phyloP scores from a whole-genome alignment of 2,329 filamentous ascomycete species.

The Penicillium sp. region DNA sequence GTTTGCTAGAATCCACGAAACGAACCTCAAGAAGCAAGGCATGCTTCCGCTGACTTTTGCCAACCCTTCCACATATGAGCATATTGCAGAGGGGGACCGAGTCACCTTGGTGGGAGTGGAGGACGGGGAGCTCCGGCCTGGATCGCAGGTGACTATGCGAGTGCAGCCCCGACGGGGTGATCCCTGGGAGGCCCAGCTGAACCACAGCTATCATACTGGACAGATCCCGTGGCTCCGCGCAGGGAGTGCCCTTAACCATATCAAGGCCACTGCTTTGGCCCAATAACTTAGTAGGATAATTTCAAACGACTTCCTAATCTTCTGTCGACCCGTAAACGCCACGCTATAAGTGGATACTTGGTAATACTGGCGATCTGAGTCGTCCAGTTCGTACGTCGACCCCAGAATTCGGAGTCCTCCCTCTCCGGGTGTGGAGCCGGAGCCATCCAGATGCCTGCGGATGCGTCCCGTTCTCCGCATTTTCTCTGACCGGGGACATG shows the following conservation, averaged over 20 bases:
- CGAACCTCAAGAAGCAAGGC: constrained; percentile 99
- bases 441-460: not conserved
- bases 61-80: constrained; percentile 88
- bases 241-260: constrained; percentile 44
- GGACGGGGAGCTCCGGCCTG: constrained; percentile 31
- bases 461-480: constrained; percentile 4
- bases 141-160: constrained; percentile 36
- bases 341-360: not conserved
- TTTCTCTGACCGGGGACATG: not conserved
- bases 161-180: constrained; percentile 31
- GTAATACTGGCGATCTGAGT: not conserved
- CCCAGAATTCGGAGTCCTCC: not conserved
- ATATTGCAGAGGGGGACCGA: constrained; percentile 26
- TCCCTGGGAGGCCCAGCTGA: constrained; percentile 36
- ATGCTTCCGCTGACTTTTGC: constrained; percentile 96
- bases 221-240: constrained; percentile 41
- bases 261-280: constrained; percentile 26
- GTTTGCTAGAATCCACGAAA: constrained; percentile 98
- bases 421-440: not conserved
- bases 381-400: not conserved
- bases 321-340: not conserved
- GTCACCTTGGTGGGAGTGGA: constrained; percentile 28
- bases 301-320: not conserved
- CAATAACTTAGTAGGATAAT: not conserved
- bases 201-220: constrained; percentile 39